Evolutionary conservation across 2,329 filamentous ascomycete species (phyloP), one percentile per base, ranked within the genome.

Genomic region (Calonectria multiphialidica): DNA sequence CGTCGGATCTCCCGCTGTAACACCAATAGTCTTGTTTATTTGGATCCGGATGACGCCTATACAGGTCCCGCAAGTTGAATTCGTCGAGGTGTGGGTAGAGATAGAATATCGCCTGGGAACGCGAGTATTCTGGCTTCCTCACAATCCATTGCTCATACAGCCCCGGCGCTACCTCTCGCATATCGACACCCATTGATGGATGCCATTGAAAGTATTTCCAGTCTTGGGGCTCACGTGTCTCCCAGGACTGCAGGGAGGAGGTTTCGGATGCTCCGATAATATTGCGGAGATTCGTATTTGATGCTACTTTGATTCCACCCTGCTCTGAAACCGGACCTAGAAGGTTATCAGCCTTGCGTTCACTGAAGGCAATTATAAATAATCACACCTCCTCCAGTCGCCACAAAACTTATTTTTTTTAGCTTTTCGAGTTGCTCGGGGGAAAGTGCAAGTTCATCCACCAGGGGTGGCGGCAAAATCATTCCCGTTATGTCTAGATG

Each of bases 201-300:
- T 57, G 53, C 53, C 53, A 57, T 16, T 33, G 30, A 15, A 57
- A 57, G 6, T 57, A 57, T 25, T 37, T 57, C 53, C 53, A 57
- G 13, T 57, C 53, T 23, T 25, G 13, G 33, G 53, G 21, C 6
- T 57, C 53, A 8, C 30, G 53, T 4, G 53, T 57, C 53, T 37
- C 30, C 53, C 53, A 57, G n/a, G 53, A 57, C 5, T 57, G 53
- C 13, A 57, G 15, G 9, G 53, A 57, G 1, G 53, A 57, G 1
- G 53, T 57, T 40, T 57, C 53, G 8, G 53, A 57, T 25, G 53
- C 53, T 10, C 53, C 53, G 33, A 57, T 57, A 57, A 57, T 57
- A 6, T 57, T 57, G 33, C 53, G 53, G 7, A 57, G 53, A 25
- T 57, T 23, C 5, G 53, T 57, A 12, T 13, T 15, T 13, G 53